Conservation (phyloP, 2,329 filamentous ascomycete species). For the Cladosporium sp. region DNA sequence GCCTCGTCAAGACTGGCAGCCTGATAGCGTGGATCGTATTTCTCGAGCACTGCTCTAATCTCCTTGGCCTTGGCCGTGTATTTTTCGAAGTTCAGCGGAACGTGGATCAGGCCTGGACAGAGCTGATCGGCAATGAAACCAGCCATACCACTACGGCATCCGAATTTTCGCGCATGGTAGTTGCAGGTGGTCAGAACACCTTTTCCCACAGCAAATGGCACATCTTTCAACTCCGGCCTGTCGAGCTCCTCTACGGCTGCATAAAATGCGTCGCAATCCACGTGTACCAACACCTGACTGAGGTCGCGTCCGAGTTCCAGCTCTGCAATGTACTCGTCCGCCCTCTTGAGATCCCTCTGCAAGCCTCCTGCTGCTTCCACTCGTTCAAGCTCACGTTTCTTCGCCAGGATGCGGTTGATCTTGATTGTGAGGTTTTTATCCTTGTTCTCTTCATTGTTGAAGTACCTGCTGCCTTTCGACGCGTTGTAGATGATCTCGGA, state of each 20-base stretch:
- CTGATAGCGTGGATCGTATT: conserved; percentile 90
- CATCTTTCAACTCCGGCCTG: conserved; percentile 76
- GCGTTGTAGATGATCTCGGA: conserved; percentile 97
- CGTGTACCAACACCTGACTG: conserved; percentile 80
- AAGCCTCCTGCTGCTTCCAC: conserved; percentile 60
- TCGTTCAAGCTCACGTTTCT: conserved; percentile 73
- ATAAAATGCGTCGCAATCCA: conserved; percentile 98
- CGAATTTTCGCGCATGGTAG: conserved; percentile 85
- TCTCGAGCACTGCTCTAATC: conserved; percentile 74
- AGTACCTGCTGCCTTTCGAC: conserved; percentile 94
- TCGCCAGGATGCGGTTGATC: conserved; percentile 74
- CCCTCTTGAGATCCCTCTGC: conserved; percentile 68
- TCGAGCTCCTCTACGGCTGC: conserved; percentile 80
- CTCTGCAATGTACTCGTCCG: conserved; percentile 77
- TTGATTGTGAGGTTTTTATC: conserved; percentile 83
- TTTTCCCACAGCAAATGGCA: conserved; percentile 88
- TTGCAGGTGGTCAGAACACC: conserved; percentile 74
- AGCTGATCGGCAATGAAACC: conserved; percentile 93
- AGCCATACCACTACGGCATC: conserved; percentile 93
- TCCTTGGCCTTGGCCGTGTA: conserved; percentile 89
- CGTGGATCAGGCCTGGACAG: conserved; percentile 78
- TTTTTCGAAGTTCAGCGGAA: conserved; percentile 86
- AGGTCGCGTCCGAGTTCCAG: conserved; percentile 79
- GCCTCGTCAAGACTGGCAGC: conserved; percentile 95
- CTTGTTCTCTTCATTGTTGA: conserved; percentile 81